Evolutionary conservation across 2,329 filamentous ascomycete genomes (phyloP).

Genomic region (Fusarium oxysporum): DNA sequence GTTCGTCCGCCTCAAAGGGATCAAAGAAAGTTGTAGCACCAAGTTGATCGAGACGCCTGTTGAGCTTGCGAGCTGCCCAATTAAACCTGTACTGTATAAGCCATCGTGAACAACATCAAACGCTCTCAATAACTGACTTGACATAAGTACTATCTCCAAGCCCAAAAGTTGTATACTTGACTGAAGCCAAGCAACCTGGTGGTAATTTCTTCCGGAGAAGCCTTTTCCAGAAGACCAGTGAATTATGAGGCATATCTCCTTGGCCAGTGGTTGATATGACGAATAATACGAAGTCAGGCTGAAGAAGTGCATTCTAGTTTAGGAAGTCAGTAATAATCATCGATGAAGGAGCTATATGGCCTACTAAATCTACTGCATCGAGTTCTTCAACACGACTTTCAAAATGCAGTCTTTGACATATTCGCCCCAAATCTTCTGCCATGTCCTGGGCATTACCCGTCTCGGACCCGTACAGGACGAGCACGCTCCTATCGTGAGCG

Average conservation of each 20-base stretch:
- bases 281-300: conserved; percentile 75
- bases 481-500: conserved; percentile 56
- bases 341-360: conserved; percentile 47
- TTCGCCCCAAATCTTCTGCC: conserved; percentile 82
- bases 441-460: conserved; percentile 94
- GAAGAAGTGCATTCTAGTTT: conserved; percentile 62
- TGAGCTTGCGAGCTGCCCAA: conserved; percentile 89
- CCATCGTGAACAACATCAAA: neutral
- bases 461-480: conserved; percentile 93
- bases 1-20: conserved; percentile 89
- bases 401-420: conserved; percentile 84
- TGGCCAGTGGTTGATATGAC: conserved; percentile 93
- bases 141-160: conserved; percentile 95
- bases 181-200: conserved; percentile 72
- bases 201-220: conserved; percentile 83
- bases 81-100: conserved; percentile 74
- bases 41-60: conserved; percentile 85
- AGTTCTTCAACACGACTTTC: conserved; percentile 80
- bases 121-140: conserved; percentile 68
- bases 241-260: conserved; percentile 90
- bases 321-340: conserved; percentile 21
- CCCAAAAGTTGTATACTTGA: conserved; percentile 88
- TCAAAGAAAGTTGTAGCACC: conserved; percentile 82
- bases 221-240: conserved; percentile 84
- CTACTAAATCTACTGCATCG: conserved; percentile 79